Evolutionary conservation across 1,284 basidiomycete species (phyloP).

Genomic region (Agaricales sp.): DNA sequence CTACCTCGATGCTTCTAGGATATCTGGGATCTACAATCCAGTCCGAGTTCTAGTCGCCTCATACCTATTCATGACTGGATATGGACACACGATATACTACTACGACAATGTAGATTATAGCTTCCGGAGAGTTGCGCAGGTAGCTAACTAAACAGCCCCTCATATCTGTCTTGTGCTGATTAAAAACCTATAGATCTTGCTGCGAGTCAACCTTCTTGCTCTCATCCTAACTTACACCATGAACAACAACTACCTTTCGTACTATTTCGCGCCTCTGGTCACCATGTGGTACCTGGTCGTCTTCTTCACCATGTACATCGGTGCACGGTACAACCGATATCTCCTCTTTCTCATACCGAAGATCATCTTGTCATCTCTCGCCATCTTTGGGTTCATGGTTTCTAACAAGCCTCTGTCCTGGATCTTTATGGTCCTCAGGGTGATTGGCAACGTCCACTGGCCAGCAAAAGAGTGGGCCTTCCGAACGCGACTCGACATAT

Average conservation of each 20-base stretch:
- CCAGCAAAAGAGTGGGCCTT: slow-evolving; percentile 80
- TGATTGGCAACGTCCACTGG: slow-evolving; percentile 70
- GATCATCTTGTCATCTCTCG: slow-evolving; percentile 49
- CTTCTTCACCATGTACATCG: slow-evolving; percentile 68
- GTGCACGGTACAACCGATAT: slow-evolving; percentile 65
- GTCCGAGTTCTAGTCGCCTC: slow-evolving; percentile 80
- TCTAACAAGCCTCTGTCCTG: slow-evolving; percentile 51
- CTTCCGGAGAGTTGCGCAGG: slow-evolving; percentile 63
- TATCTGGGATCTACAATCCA: slow-evolving; percentile 85
- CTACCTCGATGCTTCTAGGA: slow-evolving; percentile 78
- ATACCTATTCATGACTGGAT: slow-evolving; percentile 78
- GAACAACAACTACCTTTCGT: slow-evolving; percentile 85
- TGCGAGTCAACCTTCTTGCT: slow-evolving; percentile 78
- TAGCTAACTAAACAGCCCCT: slow-evolving; percentile 22
- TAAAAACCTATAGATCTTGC: slow-evolving; percentile 43
- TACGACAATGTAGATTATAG: slow-evolving; percentile 81
- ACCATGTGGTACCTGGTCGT: slow-evolving; percentile 81
- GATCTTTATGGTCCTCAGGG: slow-evolving; percentile 54
- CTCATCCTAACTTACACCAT: slow-evolving; percentile 77
- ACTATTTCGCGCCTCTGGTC: slow-evolving; percentile 81
- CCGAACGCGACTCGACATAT: slow-evolving; percentile 79
- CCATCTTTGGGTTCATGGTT: slow-evolving; percentile 60
- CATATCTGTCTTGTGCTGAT: not conserved
- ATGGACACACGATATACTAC: slow-evolving; percentile 70
- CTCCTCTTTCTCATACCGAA: slow-evolving; percentile 61